Conservation (phyloP, 176 grass and related monocot species). For the Carex cristatella region DNA sequence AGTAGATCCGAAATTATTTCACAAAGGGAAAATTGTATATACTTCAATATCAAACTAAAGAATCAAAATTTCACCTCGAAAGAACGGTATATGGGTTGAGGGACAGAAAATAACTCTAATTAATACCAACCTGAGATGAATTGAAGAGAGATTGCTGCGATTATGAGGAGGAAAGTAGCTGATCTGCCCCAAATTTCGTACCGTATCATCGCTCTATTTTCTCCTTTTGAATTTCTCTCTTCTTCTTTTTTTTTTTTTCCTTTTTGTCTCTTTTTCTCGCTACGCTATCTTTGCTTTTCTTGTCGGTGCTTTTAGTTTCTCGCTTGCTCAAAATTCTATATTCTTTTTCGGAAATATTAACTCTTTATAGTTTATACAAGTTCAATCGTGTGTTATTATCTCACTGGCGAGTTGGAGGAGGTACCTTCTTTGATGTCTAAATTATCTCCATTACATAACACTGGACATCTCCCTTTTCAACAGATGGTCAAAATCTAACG, state of each 20-base stretch:
- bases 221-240: not conserved
- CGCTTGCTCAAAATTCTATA: constrained; percentile 3
- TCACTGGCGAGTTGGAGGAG: not conserved
- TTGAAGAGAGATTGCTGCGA: constrained; percentile 17
- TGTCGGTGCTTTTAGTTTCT: not conserved
- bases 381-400: constrained; percentile 15
- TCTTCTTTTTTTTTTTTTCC: not conserved
- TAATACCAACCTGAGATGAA: constrained; percentile 21
- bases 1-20: not conserved
- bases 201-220: constrained; percentile 15
- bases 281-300: not conserved
- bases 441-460: not conserved
- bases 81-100: not conserved
- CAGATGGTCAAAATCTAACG: too few relatives aligned
- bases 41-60: not conserved
- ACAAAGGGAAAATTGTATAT: not conserved
- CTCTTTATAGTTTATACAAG: constrained; percentile 3
- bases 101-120: not conserved
- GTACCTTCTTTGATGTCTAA: not conserved
- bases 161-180: not conserved
- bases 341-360: not conserved
- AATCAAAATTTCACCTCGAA: not conserved
- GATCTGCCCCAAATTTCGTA: constrained; percentile 9
- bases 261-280: not conserved
- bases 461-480: not conserved